Evolutionary conservation across 495 filamentous ascomycete genomes (phyloP), one percentile per base, ranked within the genome.

Genomic region (Penicillium lividum): DNA sequence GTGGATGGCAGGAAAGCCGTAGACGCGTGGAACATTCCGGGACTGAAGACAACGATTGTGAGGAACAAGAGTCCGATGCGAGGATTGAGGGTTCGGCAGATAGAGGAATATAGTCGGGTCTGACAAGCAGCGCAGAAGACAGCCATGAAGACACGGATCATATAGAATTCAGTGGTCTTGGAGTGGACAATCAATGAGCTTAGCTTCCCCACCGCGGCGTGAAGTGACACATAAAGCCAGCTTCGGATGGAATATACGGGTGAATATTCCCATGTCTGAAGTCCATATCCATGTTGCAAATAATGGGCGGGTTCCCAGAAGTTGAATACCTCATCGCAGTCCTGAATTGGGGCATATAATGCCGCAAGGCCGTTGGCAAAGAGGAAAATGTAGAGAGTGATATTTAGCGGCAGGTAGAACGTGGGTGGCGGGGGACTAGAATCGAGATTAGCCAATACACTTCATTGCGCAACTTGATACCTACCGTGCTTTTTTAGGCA

Each of bases 281-380:
- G 77, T 30, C 95, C 95, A 68, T 93, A 93, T 67, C 91, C 90
- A 78, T 97, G 92, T 58, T 84, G 86, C 30, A 99, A 83, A 70
- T 97, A 99, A 73, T 99, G 95, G 0, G 92, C 86, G 1, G 95
- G 94, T 66, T 99, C 95, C 95, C 95, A 99, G 76, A 95, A 99
- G 67, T 99, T 99, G 80, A 96, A 99, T 4, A 93, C 92, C 76
- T 99, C 95, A 68, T 99, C 95, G 68, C 95, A 99, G 72, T 99
- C 95, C 66, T 97, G 93, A 64, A 99, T 97, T 0, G 95, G 96
- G 0, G 91, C 84, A 65, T 85, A 93, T 18, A 87, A 64, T n/a
- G 93, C 93, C 25, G 93, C 88, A 30, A 93, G 63, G 22, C 85
- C 54, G 67, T 94, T 91, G 51, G 87, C 84, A 45, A 77, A 71